Conservation (phyloP, 2,329 filamentous ascomycete species). For the Hypoxylon sp. region DNA sequence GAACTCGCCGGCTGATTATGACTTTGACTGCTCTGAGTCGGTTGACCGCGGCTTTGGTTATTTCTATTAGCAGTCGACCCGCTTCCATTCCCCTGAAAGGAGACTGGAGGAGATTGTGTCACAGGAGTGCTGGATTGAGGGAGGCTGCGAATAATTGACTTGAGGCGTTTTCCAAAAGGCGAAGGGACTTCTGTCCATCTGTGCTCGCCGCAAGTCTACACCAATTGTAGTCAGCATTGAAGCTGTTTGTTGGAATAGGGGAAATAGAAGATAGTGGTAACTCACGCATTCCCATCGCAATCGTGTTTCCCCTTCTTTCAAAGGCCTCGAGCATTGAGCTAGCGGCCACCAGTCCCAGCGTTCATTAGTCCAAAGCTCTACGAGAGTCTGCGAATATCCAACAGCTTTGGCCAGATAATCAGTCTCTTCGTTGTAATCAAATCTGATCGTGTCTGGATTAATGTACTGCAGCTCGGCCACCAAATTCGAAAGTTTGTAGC, state of each 20-base stretch:
- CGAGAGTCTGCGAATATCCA: neutral
- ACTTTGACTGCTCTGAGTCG: neutral
- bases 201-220: constrained; percentile 13
- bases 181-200: constrained; percentile 5
- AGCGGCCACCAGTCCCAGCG: constrained; percentile 22
- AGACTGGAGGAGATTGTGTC: neutral
- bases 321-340: neutral
- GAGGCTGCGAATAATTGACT: constrained; percentile 8
- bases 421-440: neutral
- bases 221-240: neutral
- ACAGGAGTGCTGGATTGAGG: neutral
- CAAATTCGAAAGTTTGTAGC: constrained; percentile 9
- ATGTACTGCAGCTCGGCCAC: constrained; percentile 9
- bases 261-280: neutral
- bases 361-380: constrained; percentile 8
- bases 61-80: neutral
- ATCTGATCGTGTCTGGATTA: neutral
- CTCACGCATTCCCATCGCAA: constrained; percentile 18
- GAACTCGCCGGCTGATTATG: neutral
- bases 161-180: constrained; percentile 9
- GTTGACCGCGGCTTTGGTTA: neutral
- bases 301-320: constrained; percentile 3
- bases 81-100: neutral
- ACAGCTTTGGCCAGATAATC: neutral
- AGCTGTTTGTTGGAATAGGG: too few species aligned